Evolutionary conservation across 2,329 filamentous ascomycete species (phyloP).

Genomic region (Reticulascus tulasneorum): DNA sequence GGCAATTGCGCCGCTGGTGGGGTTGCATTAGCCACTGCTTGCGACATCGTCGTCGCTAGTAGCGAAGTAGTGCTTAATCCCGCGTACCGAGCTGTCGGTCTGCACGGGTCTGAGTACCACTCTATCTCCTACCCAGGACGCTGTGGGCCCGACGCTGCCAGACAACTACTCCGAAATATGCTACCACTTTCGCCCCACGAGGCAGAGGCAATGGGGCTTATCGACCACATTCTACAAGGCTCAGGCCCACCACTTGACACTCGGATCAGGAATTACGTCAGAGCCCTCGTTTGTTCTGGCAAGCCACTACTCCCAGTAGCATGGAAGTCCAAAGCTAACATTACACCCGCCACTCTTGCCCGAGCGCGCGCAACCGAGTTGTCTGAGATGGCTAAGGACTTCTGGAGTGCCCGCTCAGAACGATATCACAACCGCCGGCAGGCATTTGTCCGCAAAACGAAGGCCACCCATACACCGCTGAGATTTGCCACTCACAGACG

Average conservation of each 20-base stretch:
- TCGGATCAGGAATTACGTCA: constrained; percentile 29
- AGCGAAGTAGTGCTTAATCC: constrained; percentile 35
- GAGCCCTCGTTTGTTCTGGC: constrained; percentile 20
- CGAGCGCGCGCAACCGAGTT: constrained; percentile 30
- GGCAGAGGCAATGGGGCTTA: constrained; percentile 31
- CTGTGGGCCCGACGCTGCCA: constrained; percentile 27
- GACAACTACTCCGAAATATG: constrained; percentile 30
- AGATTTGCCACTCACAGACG: constrained; percentile 35
- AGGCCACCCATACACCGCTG: constrained; percentile 29
- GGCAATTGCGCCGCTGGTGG: constrained; percentile 39
- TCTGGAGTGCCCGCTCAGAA: constrained; percentile 31
- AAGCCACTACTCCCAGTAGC: constrained; percentile 7
- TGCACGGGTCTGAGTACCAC: constrained; percentile 37
- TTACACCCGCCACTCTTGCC: constrained; percentile 26
- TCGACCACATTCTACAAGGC: constrained; percentile 34
- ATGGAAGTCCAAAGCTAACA: constrained; percentile 32
- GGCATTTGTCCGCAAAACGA: constrained; percentile 36
- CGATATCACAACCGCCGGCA: constrained; percentile 33
- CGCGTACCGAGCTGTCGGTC: constrained; percentile 32
- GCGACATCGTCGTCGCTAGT: constrained; percentile 31
- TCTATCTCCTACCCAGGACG: constrained; percentile 33
- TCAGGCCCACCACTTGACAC: constrained; percentile 27
- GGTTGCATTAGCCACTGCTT: constrained; percentile 36
- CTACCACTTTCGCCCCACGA: constrained; percentile 31
- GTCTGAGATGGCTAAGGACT: constrained; percentile 37